phyloP scores from a whole-genome alignment of 2,329 filamentous ascomycete species.

The Apiospora hydei region DNA sequence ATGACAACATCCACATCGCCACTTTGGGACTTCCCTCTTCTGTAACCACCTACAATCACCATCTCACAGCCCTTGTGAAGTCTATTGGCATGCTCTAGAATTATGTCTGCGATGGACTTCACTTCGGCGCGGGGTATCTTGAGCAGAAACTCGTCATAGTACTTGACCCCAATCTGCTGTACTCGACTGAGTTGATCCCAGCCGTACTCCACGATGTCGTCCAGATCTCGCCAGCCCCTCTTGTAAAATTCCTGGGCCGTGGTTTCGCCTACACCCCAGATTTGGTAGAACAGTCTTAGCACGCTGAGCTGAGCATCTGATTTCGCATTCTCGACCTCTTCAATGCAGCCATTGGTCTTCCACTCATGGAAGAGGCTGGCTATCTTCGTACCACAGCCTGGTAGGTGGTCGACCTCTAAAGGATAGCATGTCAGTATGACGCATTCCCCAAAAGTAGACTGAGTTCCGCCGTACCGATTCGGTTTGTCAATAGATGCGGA shows the following conservation, averaged over 20 bases:
- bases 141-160: conserved; percentile 82
- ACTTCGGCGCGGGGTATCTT: conserved; percentile 79
- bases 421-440: neutral
- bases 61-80: conserved; percentile 64
- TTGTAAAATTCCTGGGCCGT: conserved; percentile 85
- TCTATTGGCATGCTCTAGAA: conserved; percentile 71
- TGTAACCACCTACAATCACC: conserved; percentile 79
- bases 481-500: conserved; percentile 52
- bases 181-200: conserved; percentile 79
- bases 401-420: conserved; percentile 65
- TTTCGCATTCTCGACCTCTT: conserved; percentile 70
- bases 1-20: conserved; percentile 90
- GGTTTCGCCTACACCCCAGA: conserved; percentile 89
- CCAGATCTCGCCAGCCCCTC: conserved; percentile 81
- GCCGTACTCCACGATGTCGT: conserved; percentile 84
- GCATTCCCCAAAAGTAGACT: neutral
- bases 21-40: conserved; percentile 75
- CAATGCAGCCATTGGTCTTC: conserved; percentile 63
- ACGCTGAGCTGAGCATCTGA: conserved; percentile 69
- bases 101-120: conserved; percentile 68
- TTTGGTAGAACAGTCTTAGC: conserved; percentile 77
- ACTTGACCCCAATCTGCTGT: conserved; percentile 94
- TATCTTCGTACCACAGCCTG: conserved; percentile 83
- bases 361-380: conserved; percentile 81
- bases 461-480: neutral